Evolutionary conservation across 1,284 basidiomycete species (phyloP).

Genomic region (Cerrena zonata): DNA sequence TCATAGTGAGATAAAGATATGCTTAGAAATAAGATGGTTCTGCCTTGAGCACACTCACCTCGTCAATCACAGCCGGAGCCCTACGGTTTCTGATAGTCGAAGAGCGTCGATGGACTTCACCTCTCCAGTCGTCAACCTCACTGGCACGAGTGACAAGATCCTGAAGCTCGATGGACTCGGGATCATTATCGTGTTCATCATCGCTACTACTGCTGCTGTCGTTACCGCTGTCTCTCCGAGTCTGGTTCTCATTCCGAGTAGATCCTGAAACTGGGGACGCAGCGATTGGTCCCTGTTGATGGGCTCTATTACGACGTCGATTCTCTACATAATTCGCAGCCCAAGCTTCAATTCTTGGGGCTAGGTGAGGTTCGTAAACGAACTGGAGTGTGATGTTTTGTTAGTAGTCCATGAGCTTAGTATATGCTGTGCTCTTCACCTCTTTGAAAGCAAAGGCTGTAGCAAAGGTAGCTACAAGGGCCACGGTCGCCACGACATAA

Average conservation of each 20-base stretch:
- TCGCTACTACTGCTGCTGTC: conserved; percentile 7
- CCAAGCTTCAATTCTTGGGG: conserved; percentile 49
- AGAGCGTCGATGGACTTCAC: conserved; percentile 30
- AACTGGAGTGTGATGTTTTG: no score
- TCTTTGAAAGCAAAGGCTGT: conserved; percentile 27
- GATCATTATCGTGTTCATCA: conserved; percentile 14
- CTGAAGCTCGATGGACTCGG: conserved; percentile 41
- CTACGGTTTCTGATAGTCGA: conserved; percentile 32
- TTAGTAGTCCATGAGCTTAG: no score
- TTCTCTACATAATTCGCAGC: conserved; percentile 39
- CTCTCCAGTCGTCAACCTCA: conserved; percentile 55
- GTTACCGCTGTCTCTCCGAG: conserved; percentile 14
- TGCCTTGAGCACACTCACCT: conserved; percentile 33
- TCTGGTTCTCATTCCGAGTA: conserved; percentile 15
- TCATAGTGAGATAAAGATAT: neutral
- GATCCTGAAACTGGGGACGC: conserved; percentile 13
- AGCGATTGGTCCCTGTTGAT: conserved; percentile 17
- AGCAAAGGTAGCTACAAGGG: conserved; percentile 23
- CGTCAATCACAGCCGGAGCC: conserved; percentile 34
- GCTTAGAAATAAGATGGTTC: neutral
- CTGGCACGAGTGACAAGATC: conserved; percentile 37
- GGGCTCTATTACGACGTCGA: conserved; percentile 28
- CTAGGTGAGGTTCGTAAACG: conserved; percentile 60
- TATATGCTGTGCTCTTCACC: no score
- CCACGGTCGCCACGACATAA: conserved; percentile 24